These are phyloP conservation scores for Phytophthora tentaculata DNA, from an alignment of 352 stramenopile genomes.

Conservation along the genomic window DNA sequence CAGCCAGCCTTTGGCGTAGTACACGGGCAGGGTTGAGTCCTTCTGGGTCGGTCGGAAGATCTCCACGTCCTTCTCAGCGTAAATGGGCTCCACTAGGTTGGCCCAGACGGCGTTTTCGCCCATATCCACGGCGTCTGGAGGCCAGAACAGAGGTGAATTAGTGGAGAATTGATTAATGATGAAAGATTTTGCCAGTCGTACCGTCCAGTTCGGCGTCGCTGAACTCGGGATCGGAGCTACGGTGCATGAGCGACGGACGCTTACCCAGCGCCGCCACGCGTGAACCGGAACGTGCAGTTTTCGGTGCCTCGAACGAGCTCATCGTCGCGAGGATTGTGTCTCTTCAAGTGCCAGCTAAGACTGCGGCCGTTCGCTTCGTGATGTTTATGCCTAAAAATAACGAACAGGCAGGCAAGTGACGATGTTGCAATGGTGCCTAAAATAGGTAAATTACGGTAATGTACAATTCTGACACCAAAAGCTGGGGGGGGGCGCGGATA, in stretches of 20 bases:
- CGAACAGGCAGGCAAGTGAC: not conserved
- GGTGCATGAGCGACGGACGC: slow-evolving; percentile 50
- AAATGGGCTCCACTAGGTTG: slow-evolving; percentile 69
- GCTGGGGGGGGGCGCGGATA: no score
- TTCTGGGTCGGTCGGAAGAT: slow-evolving; percentile 63
- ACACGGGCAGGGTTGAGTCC: slow-evolving; percentile 65
- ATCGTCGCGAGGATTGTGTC: slow-evolving; percentile 25
- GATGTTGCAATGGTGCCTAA: not conserved
- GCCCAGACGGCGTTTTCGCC: slow-evolving; percentile 68
- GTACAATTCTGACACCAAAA: no score
- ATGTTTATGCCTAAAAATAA: slow-evolving; percentile 9
- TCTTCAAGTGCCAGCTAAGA: slow-evolving; percentile 2
- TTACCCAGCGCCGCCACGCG: slow-evolving; percentile 30
- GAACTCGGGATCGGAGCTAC: slow-evolving; percentile 69
- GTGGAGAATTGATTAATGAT: slow-evolving; percentile 1
- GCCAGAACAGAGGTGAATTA: slow-evolving; percentile 5
- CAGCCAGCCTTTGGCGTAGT: slow-evolving; percentile 77
- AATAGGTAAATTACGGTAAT: slow-evolving; percentile 8
- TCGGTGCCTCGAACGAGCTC: slow-evolving; percentile 46
- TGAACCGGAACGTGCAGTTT: slow-evolving; percentile 4
- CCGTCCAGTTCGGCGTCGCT: slow-evolving; percentile 60
- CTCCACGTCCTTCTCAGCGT: slow-evolving; percentile 76
- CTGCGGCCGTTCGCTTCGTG: not conserved
- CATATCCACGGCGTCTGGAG: slow-evolving; percentile 70
- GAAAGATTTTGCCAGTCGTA: slow-evolving; percentile 27